These are phyloP conservation scores for Allantophomopsis cytisporea DNA, from an alignment of 2,329 filamentous ascomycete genomes.

Conservation along the genomic window DNA sequence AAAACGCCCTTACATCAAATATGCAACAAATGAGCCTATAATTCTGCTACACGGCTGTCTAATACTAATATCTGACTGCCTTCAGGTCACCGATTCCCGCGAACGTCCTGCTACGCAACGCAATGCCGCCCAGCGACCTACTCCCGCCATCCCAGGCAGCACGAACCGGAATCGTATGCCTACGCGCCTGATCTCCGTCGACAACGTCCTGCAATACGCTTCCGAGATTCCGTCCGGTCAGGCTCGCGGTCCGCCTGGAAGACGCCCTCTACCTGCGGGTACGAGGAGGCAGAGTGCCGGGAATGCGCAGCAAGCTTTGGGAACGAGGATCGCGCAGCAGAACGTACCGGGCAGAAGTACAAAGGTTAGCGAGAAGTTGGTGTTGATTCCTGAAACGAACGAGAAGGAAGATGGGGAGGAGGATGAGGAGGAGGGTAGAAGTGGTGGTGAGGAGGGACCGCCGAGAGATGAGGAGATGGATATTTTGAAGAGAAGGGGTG, in stretches of 20 bases:
- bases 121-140: constrained; percentile 19
- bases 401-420: constrained; percentile 45
- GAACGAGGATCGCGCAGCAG: constrained; percentile 27
- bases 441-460: constrained; percentile 42
- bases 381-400: constrained; percentile 74
- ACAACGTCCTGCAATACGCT: constrained; percentile 87
- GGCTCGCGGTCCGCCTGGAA: constrained; percentile 53
- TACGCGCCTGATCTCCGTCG: constrained; percentile 76
- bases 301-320: constrained; percentile 18
- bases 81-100: constrained; percentile 42
- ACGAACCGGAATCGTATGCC: constrained; percentile 23
- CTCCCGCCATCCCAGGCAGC: constrained; percentile 9
- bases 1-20: background rate
- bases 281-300: constrained; percentile 32
- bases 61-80: background rate
- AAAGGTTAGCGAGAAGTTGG: constrained; percentile 94
- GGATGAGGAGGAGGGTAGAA: constrained; percentile 32
- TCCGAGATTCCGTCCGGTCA: constrained; percentile 94
- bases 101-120: constrained; percentile 25
- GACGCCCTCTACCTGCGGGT: constrained; percentile 28
- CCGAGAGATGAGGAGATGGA: constrained; percentile 56
- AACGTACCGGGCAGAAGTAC: constrained; percentile 72
- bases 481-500: constrained; percentile 47
- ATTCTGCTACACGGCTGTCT: constrained; percentile 3
- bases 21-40: background rate